Percentiles rank a stretch among this genome's conserved stretches.
Conservation (phyloP, 2,329 filamentous ascomycete genomes). For the Aureobasidium sp. region DNA sequence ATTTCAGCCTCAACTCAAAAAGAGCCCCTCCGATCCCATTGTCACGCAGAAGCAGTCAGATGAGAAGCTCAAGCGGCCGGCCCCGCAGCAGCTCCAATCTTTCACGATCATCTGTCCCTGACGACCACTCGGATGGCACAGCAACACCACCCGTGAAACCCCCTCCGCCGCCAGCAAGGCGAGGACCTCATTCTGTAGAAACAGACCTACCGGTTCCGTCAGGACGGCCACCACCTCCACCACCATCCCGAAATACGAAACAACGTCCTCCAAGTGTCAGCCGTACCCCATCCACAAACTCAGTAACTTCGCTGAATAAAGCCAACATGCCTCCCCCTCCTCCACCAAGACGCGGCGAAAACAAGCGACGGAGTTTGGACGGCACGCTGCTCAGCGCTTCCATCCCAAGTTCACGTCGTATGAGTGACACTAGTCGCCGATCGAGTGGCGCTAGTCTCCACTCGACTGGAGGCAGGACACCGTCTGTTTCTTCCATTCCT, state of each 20-base stretch:
- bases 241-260: slow-evolving; percentile 3
- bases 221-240: background rate
- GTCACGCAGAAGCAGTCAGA: slow-evolving; percentile 42
- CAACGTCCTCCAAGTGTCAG: background rate
- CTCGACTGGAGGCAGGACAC: background rate
- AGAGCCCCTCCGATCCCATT: slow-evolving; percentile 42
- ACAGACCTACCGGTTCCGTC: background rate
- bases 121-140: slow-evolving; percentile 2
- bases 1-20: slow-evolving; percentile 27
- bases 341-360: slow-evolving; percentile 13
- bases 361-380: slow-evolving; percentile 13
- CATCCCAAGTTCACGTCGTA: background rate
- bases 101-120: slow-evolving; percentile 16
- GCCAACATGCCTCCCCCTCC: slow-evolving; percentile 8
- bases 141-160: slow-evolving; percentile 3
- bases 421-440: slow-evolving; percentile 7
- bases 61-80: slow-evolving; percentile 25
- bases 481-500: slow-evolving; percentile 7
- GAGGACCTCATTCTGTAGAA: background rate
- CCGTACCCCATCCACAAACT: slow-evolving; percentile 11
- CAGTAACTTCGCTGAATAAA: background rate
- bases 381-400: background rate
- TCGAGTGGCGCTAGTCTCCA: slow-evolving; percentile 4
- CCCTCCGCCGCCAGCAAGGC: slow-evolving; percentile 13
- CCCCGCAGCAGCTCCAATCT: slow-evolving; percentile 24